phyloP scores from a whole-genome alignment of 2,329 filamentous ascomycete genomes.

The Claviceps lovelessii region DNA sequence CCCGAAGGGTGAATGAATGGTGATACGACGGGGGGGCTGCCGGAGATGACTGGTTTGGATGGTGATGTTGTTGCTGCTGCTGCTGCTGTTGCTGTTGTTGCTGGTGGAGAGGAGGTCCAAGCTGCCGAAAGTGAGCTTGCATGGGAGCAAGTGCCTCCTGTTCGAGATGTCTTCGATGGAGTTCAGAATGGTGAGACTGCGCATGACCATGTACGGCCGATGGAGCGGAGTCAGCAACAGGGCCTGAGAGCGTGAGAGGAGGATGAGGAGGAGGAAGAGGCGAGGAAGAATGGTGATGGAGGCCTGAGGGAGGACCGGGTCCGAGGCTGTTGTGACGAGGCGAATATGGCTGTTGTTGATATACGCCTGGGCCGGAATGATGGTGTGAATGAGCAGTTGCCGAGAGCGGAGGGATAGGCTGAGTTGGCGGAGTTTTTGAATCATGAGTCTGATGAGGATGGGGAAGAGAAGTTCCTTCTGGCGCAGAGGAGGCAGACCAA shows the following conservation, averaged over 20 bases:
- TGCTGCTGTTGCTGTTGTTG: conserved; percentile 10
- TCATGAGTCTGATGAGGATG: conserved; percentile 21
- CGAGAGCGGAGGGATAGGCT: conserved; percentile 9
- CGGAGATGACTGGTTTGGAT: conserved; percentile 22
- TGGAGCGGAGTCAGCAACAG: conserved; percentile 12
- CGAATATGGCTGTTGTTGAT: conserved; percentile 28
- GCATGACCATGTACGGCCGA: conserved; percentile 17
- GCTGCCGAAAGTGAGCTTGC: conserved; percentile 35
- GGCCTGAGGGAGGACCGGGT: conserved; percentile 10
- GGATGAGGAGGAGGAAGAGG: neutral
- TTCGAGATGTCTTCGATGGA: conserved; percentile 43
- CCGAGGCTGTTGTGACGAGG: conserved; percentile 20
- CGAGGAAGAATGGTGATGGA: neutral
- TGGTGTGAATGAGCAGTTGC: conserved; percentile 10
- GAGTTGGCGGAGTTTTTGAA: conserved; percentile 14
- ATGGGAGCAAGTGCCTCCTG: conserved; percentile 39
- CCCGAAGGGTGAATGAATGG: conserved; percentile 30
- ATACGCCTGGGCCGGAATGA: conserved; percentile 20
- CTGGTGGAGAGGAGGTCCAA: conserved; percentile 8
- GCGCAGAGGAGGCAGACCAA: conserved; percentile 34
- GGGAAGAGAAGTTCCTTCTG: conserved; percentile 33
- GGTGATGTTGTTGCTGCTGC: conserved; percentile 9
- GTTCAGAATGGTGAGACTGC: conserved; percentile 25
- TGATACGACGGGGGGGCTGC: conserved; percentile 30
- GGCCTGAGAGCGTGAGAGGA: neutral